A percentile compares a stretch with the other conserved stretches of the same genome.
Evolutionary conservation across 805 yeast species (phyloP).

Genomic region (Soucietia sequanensis): DNA sequence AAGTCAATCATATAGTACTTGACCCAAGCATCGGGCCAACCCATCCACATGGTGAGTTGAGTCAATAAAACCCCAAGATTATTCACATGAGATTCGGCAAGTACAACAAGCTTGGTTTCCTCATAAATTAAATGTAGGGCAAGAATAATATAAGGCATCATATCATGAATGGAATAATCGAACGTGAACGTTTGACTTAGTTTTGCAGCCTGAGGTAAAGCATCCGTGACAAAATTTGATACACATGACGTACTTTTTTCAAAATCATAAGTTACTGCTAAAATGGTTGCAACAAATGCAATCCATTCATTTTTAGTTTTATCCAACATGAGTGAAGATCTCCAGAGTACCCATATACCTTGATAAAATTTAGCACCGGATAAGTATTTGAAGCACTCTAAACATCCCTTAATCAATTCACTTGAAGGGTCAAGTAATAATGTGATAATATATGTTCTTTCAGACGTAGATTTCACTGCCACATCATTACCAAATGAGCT

Average conservation of each 20-base stretch:
- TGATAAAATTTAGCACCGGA: slow-evolving; percentile 59
- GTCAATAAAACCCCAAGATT: slow-evolving; percentile 55
- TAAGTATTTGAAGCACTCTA: slow-evolving; percentile 51
- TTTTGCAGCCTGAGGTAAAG: slow-evolving; percentile 29
- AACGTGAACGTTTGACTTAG: slow-evolving; percentile 24
- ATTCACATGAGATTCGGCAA: slow-evolving; percentile 32
- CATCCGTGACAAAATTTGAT: slow-evolving; percentile 26
- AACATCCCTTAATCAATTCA: slow-evolving; percentile 41
- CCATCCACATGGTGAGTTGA: slow-evolving; percentile 64
- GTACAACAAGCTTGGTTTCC: slow-evolving; percentile 61
- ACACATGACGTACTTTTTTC: slow-evolving; percentile 16
- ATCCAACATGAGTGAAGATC: slow-evolving; percentile 48
- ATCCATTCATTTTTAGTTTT: slow-evolving; percentile 55
- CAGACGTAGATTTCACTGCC: slow-evolving; percentile 20
- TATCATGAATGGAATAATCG: slow-evolving; percentile 46
- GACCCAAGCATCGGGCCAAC: slow-evolving; percentile 71
- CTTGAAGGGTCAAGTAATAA: slow-evolving; percentile 46
- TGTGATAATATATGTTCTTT: slow-evolving; percentile 22
- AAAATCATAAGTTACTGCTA: slow-evolving; percentile 52
- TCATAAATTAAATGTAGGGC: slow-evolving; percentile 78
- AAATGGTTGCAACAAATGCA: slow-evolving; percentile 51
- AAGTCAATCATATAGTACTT: slow-evolving; percentile 47
- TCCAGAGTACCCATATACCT: slow-evolving; percentile 63
- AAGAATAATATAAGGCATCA: slow-evolving; percentile 61
- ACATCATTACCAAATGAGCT: slow-evolving; percentile 29